Base-by-base conservation (phyloP, 2,329 filamentous ascomycete genomes). In the Ceratocystis huliohia region DNA sequence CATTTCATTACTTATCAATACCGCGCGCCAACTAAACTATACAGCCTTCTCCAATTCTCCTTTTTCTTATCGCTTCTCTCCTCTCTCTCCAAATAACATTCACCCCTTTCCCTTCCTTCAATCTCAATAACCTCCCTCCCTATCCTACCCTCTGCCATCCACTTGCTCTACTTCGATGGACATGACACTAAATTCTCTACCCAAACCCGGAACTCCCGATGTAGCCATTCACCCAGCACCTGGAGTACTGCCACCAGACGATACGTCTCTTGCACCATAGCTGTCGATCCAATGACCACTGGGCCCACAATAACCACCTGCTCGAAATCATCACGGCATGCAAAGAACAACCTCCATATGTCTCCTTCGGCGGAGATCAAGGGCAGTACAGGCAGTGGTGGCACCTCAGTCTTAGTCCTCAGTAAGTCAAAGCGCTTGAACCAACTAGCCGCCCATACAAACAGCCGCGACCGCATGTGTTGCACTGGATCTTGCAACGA, bases 391-490 rank as follows among this genome's bases (percentile, higher is more conserved):
- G 66, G 66, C 30, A 67, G 45, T 6, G 50, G 8, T 1, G 65
- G 61, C 33, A 67, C 28, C 10, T 17, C n/a, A 28, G 41, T 33
- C 22, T 56, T 28, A 5, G n/a, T 30, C 28, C 56, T 63, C 44
- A 67, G 64, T n/a, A 46, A 28, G 25, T 67, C 66, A 48, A 67
- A 45, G 10, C 66, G 50, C 56, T 67, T 67, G 56, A 62, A 67
- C 62, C 66, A 67, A 61, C 66, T 67, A 13, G 66, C 66, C 3
- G 66, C 66, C 66, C 66, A 67, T 22, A 67, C 66, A 13, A 57
- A 64, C n/a, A 67, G 30, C 20, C 66, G 53, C 8, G 63, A 53
- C 13, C 66, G 62, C 41, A 59, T 61, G 44, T 67, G 17, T 7
- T 28, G 28, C 44, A 63, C 63, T 17, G 57, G 37, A 33, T 67